phyloP scores from a whole-genome alignment of 192 early-diverging fungal species.

The Podila epigama region DNA sequence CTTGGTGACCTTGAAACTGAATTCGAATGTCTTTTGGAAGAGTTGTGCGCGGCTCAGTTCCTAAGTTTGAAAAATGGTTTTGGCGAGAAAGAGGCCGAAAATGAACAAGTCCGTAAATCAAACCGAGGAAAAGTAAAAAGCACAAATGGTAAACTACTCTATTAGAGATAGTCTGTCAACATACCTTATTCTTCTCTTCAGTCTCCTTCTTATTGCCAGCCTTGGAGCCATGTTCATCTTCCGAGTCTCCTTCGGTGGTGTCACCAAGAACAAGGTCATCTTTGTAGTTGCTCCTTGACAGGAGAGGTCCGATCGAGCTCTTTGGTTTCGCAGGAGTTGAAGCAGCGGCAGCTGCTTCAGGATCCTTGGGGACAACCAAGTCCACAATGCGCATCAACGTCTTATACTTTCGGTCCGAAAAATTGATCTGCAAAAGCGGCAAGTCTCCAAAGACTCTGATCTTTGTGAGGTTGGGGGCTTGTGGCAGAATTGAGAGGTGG shows the following conservation, averaged over 20 bases:
- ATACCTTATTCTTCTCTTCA: slow-evolving; percentile 27
- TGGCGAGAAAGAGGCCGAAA: background rate
- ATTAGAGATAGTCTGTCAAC: too few species aligned
- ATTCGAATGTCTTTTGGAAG: slow-evolving; percentile 58
- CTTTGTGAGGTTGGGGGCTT: slow-evolving; percentile 74
- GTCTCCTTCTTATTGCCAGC: slow-evolving; percentile 1
- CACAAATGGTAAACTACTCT: background rate
- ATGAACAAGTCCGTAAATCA: too few species aligned
- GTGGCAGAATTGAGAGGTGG: slow-evolving; percentile 85
- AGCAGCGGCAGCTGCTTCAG: slow-evolving; percentile 17
- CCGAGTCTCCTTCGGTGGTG: slow-evolving; percentile 34
- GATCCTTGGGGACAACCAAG: slow-evolving; percentile 60
- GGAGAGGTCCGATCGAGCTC: slow-evolving; percentile 15
- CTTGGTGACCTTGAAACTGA: slow-evolving; percentile 74
- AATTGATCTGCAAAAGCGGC: slow-evolving; percentile 85
- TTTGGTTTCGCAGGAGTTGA: slow-evolving; percentile 22
- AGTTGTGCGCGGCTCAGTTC: slow-evolving; percentile 25
- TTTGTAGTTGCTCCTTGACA: slow-evolving; percentile 23
- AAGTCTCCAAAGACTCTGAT: slow-evolving; percentile 82
- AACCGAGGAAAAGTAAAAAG: too few species aligned
- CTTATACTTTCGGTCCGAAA: slow-evolving; percentile 95
- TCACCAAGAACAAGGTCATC: slow-evolving; percentile 35
- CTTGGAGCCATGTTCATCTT: slow-evolving; percentile 22
- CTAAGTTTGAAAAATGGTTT: background rate
- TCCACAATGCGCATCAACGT: slow-evolving; percentile 85